These are phyloP conservation scores for Fimicolochytrium jonesii DNA, from an alignment of 192 early-diverging fungal species.

Conservation along the genomic window DNA sequence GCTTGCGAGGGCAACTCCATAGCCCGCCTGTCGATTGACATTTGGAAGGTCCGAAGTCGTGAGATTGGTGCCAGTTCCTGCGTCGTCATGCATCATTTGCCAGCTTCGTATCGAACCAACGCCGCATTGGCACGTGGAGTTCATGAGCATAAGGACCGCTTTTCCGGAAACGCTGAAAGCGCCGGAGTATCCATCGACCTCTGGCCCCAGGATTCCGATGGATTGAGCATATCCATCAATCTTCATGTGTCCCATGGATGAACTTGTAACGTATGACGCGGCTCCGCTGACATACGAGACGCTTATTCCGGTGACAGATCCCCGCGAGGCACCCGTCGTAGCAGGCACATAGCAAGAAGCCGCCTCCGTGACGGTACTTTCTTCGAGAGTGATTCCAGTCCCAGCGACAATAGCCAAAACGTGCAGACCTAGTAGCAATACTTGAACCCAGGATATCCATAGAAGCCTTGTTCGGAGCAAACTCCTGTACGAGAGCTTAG, in stretches of 20 bases:
- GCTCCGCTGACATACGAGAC: neutral
- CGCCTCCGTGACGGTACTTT: too few relatives aligned
- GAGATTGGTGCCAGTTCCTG: neutral
- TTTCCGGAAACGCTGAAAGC: neutral
- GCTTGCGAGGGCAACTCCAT: neutral
- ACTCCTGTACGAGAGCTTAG: neutral
- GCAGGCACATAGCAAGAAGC: neutral
- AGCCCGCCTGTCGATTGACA: neutral
- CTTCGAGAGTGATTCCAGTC: neutral
- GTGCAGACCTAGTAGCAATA: neutral
- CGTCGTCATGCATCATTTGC: neutral
- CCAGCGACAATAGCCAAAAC: neutral
- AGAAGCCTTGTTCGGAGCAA: neutral
- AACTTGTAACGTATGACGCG: neutral
- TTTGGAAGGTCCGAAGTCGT: neutral
- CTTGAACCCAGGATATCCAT: neutral
- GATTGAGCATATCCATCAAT: neutral
- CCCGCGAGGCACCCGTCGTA: neutral
- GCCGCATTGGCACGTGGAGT: neutral
- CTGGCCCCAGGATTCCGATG: neutral
- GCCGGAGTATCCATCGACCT: too few relatives aligned
- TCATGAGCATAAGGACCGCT: neutral
- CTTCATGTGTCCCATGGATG: neutral
- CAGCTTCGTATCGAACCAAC: neutral
- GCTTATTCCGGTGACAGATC: neutral